Conservation (phyloP, 306 rosid species). For the Prunus salicina region DNA sequence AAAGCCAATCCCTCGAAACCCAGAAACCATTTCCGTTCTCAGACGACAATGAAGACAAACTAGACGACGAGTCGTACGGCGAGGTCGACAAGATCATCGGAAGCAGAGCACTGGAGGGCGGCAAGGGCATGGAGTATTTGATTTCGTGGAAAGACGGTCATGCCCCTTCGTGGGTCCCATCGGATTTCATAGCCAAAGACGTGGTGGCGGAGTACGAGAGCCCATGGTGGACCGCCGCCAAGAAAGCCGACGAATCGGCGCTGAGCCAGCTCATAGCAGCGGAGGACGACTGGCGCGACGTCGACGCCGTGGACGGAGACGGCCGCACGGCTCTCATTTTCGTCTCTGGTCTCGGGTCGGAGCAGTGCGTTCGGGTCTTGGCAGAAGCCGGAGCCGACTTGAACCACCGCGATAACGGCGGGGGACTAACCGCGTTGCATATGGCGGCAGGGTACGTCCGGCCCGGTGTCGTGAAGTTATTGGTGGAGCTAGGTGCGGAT, state of each 20-base stretch:
- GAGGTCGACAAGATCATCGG: conserved; percentile 80
- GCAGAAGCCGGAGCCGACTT: conserved; percentile 63
- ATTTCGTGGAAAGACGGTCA: conserved; percentile 90
- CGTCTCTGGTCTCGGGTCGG: conserved; percentile 74
- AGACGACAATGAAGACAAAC: background rate
- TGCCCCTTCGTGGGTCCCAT: conserved; percentile 72
- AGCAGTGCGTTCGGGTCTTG: conserved; percentile 47
- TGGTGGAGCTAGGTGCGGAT: conserved; percentile 62
- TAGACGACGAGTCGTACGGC: conserved; percentile 51
- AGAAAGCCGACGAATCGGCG: conserved; percentile 56
- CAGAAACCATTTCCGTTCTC: background rate
- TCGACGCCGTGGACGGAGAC: conserved; percentile 64
- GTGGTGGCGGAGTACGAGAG: conserved; percentile 77
- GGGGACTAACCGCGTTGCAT: conserved; percentile 66
- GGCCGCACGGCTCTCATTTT: conserved; percentile 74
- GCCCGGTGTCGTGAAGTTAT: conserved; percentile 57
- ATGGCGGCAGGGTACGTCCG: conserved; percentile 79
- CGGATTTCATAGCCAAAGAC: conserved; percentile 74
- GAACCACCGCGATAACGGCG: conserved; percentile 53
- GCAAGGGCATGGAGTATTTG: conserved; percentile 64
- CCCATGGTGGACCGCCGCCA: conserved; percentile 93
- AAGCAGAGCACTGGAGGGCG: conserved; percentile 49
- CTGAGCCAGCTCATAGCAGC: conserved; percentile 34
- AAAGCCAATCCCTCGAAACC: conserved; percentile 2
- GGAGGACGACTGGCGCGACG: conserved; percentile 50